Base-by-base conservation (phyloP, 2,329 filamentous ascomycete species). In the Sphaerulina vaccinii region DNA sequence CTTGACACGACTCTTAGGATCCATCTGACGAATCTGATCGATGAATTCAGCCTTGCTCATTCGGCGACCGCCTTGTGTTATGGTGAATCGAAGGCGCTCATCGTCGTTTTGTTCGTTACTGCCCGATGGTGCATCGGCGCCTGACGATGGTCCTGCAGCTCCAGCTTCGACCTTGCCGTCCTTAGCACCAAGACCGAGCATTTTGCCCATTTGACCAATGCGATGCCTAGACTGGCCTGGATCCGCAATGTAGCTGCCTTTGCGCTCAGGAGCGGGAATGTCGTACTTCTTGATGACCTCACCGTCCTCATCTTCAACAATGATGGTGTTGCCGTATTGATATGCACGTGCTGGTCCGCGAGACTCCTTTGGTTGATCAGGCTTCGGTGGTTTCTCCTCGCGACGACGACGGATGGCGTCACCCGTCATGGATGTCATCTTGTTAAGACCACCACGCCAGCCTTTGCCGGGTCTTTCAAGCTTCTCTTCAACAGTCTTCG, bases 251-350 rank as follows among this genome's bases (percentile, higher is more conserved):
- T 52, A 52, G n/a, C 49, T 47, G 15, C 55, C 43, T 56, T 78
- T 81, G 21, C 65, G 60, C 3, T 59, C 58, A 2, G 80, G 70
- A 0, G 78, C 73, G 1, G 86, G 85, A 22, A 92, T 79, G 57
- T 91, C 85, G 65, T 90, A 91, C 51, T 88, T 85, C 73, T 91
- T 91, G 67, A 95, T 81, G 24, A 95, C 89, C 67, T 95, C 89
- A 37, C 88, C 88, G 61, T 91, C 85, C 68, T 88, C 86, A 56
- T 95, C 88, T 71, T 95, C 88, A 13, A 95, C 87, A 66, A 95
- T 92, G 58, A 95, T 89, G 74, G 88, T 91, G 66, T 89, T 91
- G 57, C 89, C 89, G 64, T 90, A 92, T 60, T 91, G 88, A 66
- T 91, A 95, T 4, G 88, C 88, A 41, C 86, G 77, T n/a, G 89